Evolutionary conservation across 2,329 filamentous ascomycete species (phyloP).

Genomic region (Venturiaceae sp.): DNA sequence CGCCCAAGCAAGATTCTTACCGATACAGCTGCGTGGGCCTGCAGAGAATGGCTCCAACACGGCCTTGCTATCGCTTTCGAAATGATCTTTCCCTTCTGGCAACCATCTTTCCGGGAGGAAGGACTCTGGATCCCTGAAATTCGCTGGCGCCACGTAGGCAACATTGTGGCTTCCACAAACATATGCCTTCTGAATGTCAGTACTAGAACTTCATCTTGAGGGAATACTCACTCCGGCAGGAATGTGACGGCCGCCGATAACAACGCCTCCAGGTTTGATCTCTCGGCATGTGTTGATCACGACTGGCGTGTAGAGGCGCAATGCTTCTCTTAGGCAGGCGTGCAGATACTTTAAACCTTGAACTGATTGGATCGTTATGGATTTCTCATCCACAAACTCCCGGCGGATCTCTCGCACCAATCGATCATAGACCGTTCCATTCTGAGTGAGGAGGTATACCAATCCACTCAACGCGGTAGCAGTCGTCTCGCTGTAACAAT

Average conservation of each 20-base stretch:
- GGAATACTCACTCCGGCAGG: not conserved
- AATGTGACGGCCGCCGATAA: conserved; percentile 7
- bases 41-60: conserved; percentile 19
- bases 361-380: not conserved
- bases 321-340: not conserved
- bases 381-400: not conserved
- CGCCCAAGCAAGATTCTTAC: conserved; percentile 23
- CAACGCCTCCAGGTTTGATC: conserved; percentile 4
- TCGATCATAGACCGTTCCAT: not conserved
- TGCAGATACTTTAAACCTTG: not conserved
- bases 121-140: conserved; percentile 1
- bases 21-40: conserved; percentile 13
- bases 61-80: conserved; percentile 13
- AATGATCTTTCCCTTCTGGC: conserved; percentile 15
- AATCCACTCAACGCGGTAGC: not conserved
- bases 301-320: not conserved
- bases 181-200: conserved; percentile 2
- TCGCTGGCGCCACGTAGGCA: not conserved
- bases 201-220: too few relatives aligned
- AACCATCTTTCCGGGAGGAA: conserved; percentile 11
- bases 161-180: not conserved
- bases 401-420: not conserved
- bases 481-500: conserved; percentile 1
- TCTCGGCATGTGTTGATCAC: conserved; percentile 25
- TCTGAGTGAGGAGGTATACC: not conserved